Base-by-base conservation (phyloP, 148 eudicot genomes). In the Vaccinium darrowii region DNA sequence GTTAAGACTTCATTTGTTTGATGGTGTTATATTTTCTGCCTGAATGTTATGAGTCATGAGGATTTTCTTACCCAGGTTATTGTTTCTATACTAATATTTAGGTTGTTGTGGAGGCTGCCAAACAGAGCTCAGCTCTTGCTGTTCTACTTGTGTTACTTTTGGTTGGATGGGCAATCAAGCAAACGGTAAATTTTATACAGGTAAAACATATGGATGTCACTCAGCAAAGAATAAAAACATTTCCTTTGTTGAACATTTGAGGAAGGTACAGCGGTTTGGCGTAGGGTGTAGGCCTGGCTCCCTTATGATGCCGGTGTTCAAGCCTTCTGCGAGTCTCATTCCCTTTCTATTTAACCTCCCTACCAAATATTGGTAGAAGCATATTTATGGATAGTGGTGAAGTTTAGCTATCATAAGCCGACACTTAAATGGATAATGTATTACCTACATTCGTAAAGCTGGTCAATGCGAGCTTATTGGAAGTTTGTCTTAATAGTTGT, bases 111-210 rank as follows among this genome's bases (percentile, higher is more conserved):
- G 87, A 88, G 83, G 91, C 94, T 33, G 89, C 93, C 58, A 86
- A 53, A 76, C 90, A 90, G 84, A 92, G 91, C 84, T 86, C 89
- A 89, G 83, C 90, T 67, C 88, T 92, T 25, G 86, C 88, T 73
- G 62, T 86, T 50, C 78, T 94, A 25, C 91, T 93, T 88, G 91
- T 87, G 73, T 77, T 97, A 18, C 87, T 89, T 82, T 72, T 95
- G 54, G 91, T 94, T 88, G 99, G 98, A 78, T 94, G 98, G 94
- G 91, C 87, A n/a, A 92, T 91, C 85, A 95, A 95, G 91, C 99
- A 95, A 89, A 83, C 85, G 65, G 88, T 97, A 69, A 97, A 97
- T 88, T 83, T 93, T 62, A 97, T 97, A 88, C 99, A 95, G 98
- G 99, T 94, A 92, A 21, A 52, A 49, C 75, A 2, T 69, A 69